Evolutionary conservation across 1,284 basidiomycete genomes (phyloP).

Genomic region (Cryptococcus neoformans): DNA sequence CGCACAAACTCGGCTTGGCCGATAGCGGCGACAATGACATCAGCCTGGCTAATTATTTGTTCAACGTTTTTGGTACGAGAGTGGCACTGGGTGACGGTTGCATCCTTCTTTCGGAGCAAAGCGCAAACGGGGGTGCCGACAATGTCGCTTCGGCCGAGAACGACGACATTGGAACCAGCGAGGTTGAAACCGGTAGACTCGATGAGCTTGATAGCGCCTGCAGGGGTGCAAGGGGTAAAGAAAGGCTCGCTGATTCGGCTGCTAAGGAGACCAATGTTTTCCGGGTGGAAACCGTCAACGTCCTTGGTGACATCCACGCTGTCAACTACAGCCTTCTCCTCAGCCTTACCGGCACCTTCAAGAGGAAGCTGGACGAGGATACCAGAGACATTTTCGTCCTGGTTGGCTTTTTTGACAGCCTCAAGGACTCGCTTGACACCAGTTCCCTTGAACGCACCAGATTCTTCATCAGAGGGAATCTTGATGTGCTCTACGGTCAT

Average conservation of each 20-base stretch:
- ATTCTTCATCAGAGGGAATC: constrained; percentile 65
- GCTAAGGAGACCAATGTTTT: constrained; percentile 95
- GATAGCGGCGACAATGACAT: constrained; percentile 91
- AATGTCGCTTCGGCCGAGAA: constrained; percentile 96
- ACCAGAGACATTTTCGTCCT: constrained; percentile 77
- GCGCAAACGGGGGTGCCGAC: constrained; percentile 94
- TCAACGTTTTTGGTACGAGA: constrained; percentile 80
- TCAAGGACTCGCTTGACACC: constrained; percentile 71
- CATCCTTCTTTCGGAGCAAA: constrained; percentile 84
- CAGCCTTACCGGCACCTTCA: constrained; percentile 75
- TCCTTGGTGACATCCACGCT: constrained; percentile 94
- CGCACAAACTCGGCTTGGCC: constrained; percentile 87
- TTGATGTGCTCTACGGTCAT: constrained; percentile 81
- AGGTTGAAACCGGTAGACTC: constrained; percentile 76
- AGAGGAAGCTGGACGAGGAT: constrained; percentile 98
- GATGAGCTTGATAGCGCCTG: constrained; percentile 85
- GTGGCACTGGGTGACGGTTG: constrained; percentile 98
- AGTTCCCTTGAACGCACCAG: constrained; percentile 25
- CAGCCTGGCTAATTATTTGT: constrained; percentile 76
- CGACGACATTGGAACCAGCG: constrained; percentile 77
- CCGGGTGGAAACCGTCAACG: constrained; percentile 98
- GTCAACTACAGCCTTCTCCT: constrained; percentile 89
- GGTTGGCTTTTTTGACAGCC: constrained; percentile 77
- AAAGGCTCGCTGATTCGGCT: constrained; percentile 87
- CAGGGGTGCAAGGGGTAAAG: constrained; percentile 94